Base-by-base conservation (phyloP, 2,329 filamentous ascomycete species). In the Aspergillus quadrilineatus region DNA sequence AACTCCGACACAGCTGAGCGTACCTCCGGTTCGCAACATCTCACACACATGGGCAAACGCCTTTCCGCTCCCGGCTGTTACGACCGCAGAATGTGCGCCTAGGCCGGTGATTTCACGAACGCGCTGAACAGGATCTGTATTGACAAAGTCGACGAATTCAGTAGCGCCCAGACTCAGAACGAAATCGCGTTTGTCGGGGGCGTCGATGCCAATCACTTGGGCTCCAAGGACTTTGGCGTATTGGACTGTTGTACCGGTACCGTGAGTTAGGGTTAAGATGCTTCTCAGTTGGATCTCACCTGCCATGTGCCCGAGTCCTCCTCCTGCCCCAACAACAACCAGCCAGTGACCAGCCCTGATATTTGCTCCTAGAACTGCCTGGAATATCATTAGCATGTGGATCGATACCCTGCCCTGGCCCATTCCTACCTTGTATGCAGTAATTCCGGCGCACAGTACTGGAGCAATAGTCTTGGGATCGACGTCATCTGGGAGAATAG, bases 251-350 rank as follows among this genome's bases (percentile, higher is more conserved):
- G 44, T 7, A 17, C 32, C 6, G 10, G 14, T 32, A 6, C 10
- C 8, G 15, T 44, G 26, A 51, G 22, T 36, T 41, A 51, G 49
- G 49, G 29, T 15, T 44, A 45, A 7, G 12, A 26, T 41, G 5
- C 30, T 10, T 22, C 7, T 29, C 8, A 2, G n/a, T 15, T 22
- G 29, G 15, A 10, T 57, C 69, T 43, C 57, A 76, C 74, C 73
- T 55, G 76, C 76, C 36, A 78, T 69, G 61, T 78, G 74, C 2
- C 77, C 77, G n/a, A 79, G 65, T 5, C 77, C 77, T 44, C 77
- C 77, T 36, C 75, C 77, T 12, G 77, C 77, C 8, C 77, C 77
- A n/a, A 79, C 70, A 10, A 79, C 76, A 2, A 75, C 74, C 29
- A 79, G 61, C 72, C 71, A 76, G 36, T 76, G 66, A 10, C 75